Base-by-base conservation (phyloP, 495 filamentous ascomycete species). In the Trichoderma parareesei region DNA sequence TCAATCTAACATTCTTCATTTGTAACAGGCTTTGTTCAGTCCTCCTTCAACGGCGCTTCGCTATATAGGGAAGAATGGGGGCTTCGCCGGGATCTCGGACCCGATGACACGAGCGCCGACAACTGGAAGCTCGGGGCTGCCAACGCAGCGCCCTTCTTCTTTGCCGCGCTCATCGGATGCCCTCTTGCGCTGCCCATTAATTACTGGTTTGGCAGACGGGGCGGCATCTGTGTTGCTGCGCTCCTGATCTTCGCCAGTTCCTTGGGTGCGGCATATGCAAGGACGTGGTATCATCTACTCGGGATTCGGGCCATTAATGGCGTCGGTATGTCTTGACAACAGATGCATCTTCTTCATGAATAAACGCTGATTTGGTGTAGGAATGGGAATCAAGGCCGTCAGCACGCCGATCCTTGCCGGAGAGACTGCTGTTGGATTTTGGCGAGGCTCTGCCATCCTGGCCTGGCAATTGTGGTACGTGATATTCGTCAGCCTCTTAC, bases 341-440 rank as follows among this genome's bases (percentile, higher is more conserved):
- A 48, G 18, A 3, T 33, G 59, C 27, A 57, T 13, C 61, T 57
- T 64, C 40, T 46, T 65, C 0, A 5, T 64, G 7, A 18, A 62
- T 40, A 49, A 3, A 33, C 35, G 10, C 14, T 10, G 11, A 49
- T 49, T 20, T 49, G 18, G 0, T n/a, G 27, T 41, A 73, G 72
- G 71, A 5, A 74, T 74, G 72, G 72, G 72, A 7, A 43, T 74
- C 11, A 74, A 74, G 64, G 72, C 72, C 8, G 71, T 73, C 18
- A 70, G 67, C 40, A 71, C 72, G 6, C 71, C 72, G n/a, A 71
- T 74, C 13, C 62, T 74, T 2, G 72, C 72, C 5, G 70, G 70
- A 10, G 72, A 74, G 65, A 73, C 72, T 1, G 71, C 72, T 2
- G 69, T 73, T 27, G 69, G 72, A 8, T 73, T 67, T 53, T 74